A percentile compares a stretch with the other conserved stretches of the same genome.
These are phyloP conservation scores for Pseudohyphozyma bogoriensis DNA, from an alignment of 768 basidiomycete species.

Conservation along the genomic window DNA sequence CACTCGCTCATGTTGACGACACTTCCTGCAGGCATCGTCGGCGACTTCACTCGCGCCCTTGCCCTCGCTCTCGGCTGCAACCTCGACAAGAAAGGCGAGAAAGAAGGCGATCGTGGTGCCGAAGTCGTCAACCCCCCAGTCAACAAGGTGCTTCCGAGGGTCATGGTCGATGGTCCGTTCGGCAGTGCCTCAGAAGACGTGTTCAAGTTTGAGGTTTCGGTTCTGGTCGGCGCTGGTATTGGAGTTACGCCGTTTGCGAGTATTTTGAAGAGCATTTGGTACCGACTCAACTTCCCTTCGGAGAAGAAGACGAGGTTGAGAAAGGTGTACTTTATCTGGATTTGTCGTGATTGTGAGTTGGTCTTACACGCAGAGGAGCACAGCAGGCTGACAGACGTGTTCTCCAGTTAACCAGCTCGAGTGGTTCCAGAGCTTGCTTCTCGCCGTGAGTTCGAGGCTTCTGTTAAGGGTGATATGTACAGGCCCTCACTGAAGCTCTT, in stretches of 20 bases:
- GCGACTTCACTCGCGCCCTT: slow-evolving; percentile 78
- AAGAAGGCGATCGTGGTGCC: slow-evolving; percentile 44
- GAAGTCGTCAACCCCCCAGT: slow-evolving; percentile 58
- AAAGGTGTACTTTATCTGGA: slow-evolving; percentile 47
- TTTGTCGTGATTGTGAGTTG: slow-evolving; percentile 28
- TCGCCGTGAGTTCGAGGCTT: too few species aligned
- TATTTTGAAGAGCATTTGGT: slow-evolving; percentile 51
- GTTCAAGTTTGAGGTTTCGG: slow-evolving; percentile 20
- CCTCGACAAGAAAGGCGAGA: slow-evolving; percentile 45
- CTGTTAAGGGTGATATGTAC: slow-evolving; percentile 60
- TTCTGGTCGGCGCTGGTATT: slow-evolving; percentile 65
- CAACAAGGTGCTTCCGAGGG: slow-evolving; percentile 66
- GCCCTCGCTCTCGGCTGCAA: slow-evolving; percentile 75
- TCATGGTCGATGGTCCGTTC: slow-evolving; percentile 96
- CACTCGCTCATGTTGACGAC: background rate
- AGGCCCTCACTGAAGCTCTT: slow-evolving; percentile 80
- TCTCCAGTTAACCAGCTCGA: slow-evolving; percentile 25
- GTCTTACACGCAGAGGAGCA: background rate
- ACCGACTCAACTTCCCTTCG: slow-evolving; percentile 83
- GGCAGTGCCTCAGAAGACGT: slow-evolving; percentile 67
- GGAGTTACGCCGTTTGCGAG: slow-evolving; percentile 94
- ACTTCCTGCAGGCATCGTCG: slow-evolving; percentile 44
- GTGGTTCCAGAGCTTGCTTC: too few species aligned
- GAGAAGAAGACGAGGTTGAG: slow-evolving; percentile 66
- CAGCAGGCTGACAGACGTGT: background rate